Base-by-base conservation (phyloP, 768 basidiomycete genomes). In the Suillus weaverae region DNA sequence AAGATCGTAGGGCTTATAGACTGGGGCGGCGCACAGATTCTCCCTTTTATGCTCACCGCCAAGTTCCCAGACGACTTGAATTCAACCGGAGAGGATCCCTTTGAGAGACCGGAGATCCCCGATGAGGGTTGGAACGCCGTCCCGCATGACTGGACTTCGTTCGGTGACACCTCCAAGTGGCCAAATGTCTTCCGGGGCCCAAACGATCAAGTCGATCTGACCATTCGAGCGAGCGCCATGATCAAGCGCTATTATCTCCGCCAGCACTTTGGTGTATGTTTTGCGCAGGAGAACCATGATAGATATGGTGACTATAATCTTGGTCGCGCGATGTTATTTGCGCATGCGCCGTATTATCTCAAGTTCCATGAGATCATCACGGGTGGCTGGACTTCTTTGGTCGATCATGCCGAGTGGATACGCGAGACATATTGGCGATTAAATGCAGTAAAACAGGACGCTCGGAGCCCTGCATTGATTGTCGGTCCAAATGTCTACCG, bases 151-250 rank as follows among this genome's bases (percentile, higher is more conserved):
- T 57, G 55, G 55, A 57, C 55, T 57, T 57, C 55, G 13, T 57
- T 57, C 55, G 55, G 55, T 9, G 55, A 57, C 22, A 57, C 55
- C 38, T 57, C 55, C 14, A 26, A 57, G 22, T 57, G 55, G 55
- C 55, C 55, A 14, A 16, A 26, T 9, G 14, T 26, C 55, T 38
- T 57, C 36, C 36, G 36, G 22, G 35, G 14, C 14, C 14, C 14
- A 26, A 16, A 38, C 14, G 36, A 57, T 26, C 36, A 16, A 38
- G n/a, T 57, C 7, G 55, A 57, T 38, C 22, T 57, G 36, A 57
- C 55, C 8, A 26, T 57, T 18, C 55, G 55, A 18, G 55, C 36
- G 16, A 38, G 36, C 14, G 55, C 22, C 5, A 57, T 57, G 55
- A 38, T 57, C 55, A 57, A 26, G 22, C 55, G 36, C 22, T 57